A percentile compares a stretch with the other conserved stretches of the same genome.
Evolutionary conservation across 176 grass and related monocot species (phyloP).

Genomic region (Zoysia pacifica): DNA sequence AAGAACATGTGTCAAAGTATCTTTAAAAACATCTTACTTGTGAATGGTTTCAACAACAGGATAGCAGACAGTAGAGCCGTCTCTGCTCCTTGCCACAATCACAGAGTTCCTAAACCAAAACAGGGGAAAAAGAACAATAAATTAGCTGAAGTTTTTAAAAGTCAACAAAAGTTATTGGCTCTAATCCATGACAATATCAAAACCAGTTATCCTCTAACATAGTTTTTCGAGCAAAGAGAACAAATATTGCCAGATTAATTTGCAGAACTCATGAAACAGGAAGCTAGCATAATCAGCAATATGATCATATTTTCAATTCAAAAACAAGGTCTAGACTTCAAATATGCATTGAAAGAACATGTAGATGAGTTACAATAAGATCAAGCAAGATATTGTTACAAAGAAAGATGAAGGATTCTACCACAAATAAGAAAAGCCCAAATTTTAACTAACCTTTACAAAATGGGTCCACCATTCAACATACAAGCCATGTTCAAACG

Average conservation of each 20-base stretch:
- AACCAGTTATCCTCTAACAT: neutral
- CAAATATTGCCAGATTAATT: neutral
- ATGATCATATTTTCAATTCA: neutral
- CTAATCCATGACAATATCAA: neutral
- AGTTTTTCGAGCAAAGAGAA: neutral
- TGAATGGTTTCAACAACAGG: conserved; percentile 78
- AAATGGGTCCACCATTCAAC: conserved; percentile 81
- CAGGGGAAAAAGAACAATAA: neutral
- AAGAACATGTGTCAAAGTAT: no score
- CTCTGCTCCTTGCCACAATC: conserved; percentile 88
- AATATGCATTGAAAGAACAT: neutral
- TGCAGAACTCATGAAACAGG: neutral
- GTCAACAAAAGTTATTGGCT: no score
- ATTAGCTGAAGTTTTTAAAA: neutral
- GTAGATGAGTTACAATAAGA: neutral
- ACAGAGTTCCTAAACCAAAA: conserved; percentile 68
- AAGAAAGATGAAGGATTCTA: neutral
- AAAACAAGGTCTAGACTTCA: neutral
- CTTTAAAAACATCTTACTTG: no score
- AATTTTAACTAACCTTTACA: conserved; percentile 69
- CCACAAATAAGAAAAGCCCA: no score
- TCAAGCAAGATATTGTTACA: neutral
- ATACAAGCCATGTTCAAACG: conserved; percentile 83
- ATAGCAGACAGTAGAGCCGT: conserved; percentile 63
- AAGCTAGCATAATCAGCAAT: neutral